Percentiles rank a stretch among this genome's conserved stretches.
Evolutionary conservation across 2,329 filamentous ascomycete species (phyloP).

Genomic region (Claviceps humidiphila): DNA sequence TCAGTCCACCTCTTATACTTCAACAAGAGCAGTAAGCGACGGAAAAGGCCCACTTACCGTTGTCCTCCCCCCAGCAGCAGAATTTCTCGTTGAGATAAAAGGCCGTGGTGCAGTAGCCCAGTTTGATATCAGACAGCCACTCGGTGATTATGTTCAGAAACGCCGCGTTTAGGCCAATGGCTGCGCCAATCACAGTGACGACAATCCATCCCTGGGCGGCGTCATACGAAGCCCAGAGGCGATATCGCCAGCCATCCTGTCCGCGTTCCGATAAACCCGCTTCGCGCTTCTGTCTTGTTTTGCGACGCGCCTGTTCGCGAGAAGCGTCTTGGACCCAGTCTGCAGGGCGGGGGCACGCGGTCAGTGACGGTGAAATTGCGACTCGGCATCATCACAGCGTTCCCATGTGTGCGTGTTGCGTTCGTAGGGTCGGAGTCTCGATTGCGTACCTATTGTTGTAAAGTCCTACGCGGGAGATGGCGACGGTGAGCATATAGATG

Average conservation of each 20-base stretch:
- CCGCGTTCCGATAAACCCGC: slow-evolving; percentile 60
- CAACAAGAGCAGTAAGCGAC: background rate
- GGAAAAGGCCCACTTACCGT: slow-evolving; percentile 35
- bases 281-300: slow-evolving; percentile 58
- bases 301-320: slow-evolving; percentile 73
- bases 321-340: slow-evolving; percentile 98
- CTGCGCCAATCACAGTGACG: slow-evolving; percentile 81
- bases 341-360: slow-evolving; percentile 11
- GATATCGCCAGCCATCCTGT: slow-evolving; percentile 63
- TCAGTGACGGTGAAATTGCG: background rate
- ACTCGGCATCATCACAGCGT: background rate
- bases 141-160: slow-evolving; percentile 92
- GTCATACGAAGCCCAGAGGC: slow-evolving; percentile 77
- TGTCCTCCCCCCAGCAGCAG: slow-evolving; percentile 94
- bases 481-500: background rate
- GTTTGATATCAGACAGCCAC: slow-evolving; percentile 91
- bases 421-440: background rate
- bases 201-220: slow-evolving; percentile 97
- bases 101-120: slow-evolving; percentile 87
- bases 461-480: slow-evolving; percentile 49
- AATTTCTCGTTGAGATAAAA: slow-evolving; percentile 98
- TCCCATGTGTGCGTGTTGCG: background rate
- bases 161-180: slow-evolving; percentile 86
- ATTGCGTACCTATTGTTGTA: slow-evolving; percentile 61
- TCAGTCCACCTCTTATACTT: background rate